Evolutionary conservation across 2,329 filamentous ascomycete species (phyloP).

Genomic region (Ascochyta fabae): DNA sequence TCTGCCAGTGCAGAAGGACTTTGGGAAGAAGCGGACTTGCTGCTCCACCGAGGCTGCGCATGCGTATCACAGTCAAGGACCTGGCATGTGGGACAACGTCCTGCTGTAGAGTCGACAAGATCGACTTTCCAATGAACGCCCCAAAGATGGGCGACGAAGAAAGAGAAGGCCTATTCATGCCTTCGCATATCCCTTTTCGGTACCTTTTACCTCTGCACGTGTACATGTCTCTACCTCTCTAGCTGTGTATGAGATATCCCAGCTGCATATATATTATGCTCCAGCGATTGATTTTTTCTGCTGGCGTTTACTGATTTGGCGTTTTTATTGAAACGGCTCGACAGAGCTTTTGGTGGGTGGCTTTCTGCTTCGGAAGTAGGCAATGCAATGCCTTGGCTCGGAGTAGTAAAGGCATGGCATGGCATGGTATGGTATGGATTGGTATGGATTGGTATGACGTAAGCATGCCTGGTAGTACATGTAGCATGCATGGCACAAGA

Average conservation of each 20-base stretch:
- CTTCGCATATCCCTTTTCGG: constrained; percentile 11
- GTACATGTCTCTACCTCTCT: constrained; percentile 14
- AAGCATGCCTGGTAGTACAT: background rate
- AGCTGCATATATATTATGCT: background rate
- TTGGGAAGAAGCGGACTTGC: constrained; percentile 69
- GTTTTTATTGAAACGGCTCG: constrained; percentile 9
- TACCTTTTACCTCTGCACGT: constrained; percentile 10
- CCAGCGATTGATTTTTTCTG: background rate
- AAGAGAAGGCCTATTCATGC: constrained; percentile 20
- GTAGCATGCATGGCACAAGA: constrained; percentile 1
- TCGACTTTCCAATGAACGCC: constrained; percentile 17
- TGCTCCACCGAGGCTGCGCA: constrained; percentile 66
- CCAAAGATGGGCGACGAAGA: constrained; percentile 28
- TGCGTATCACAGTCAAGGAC: constrained; percentile 60
- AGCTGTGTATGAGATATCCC: constrained; percentile 13
- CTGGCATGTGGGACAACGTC: constrained; percentile 72
- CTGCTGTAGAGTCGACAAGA: constrained; percentile 43
- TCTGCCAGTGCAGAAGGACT: constrained; percentile 54
- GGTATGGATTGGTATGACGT: background rate
- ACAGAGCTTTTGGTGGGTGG: constrained; percentile 16
- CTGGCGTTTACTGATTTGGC: constrained; percentile 9
- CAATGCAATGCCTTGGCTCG: background rate
- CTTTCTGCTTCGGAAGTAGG: constrained; percentile 9
- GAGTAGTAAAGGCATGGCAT: constrained; percentile 6
- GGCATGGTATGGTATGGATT: constrained; percentile 2